Evolutionary conservation across 1,284 basidiomycete species (phyloP), one percentile per base, ranked within the genome.

Genomic region (Tilletia setariae): DNA sequence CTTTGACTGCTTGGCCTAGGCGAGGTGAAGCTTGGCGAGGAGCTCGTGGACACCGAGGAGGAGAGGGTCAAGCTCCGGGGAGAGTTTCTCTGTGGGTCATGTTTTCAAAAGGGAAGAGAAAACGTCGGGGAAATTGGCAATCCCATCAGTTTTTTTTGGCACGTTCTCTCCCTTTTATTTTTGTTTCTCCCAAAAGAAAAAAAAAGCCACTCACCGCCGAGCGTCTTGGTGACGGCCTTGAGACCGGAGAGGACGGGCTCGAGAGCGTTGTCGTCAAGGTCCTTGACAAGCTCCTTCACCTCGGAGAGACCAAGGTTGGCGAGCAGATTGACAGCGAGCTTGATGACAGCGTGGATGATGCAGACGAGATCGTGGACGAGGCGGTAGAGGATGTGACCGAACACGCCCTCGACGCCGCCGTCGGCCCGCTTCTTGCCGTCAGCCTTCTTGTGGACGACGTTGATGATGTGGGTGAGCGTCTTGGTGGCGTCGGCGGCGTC

Each of bases 321-420:
- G 8, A 59, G 53, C 53, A 59, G 25, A 30, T 59, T 30, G 9
- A 59, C 53, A 30, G 53, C 25, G 23, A 59, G 53, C 53, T 59
- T 28, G 53, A 59, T 59, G 8, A 59, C 53, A 19, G 53, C 53
- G 53, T 59, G 53, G 53, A 59, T 21, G 2, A 59, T 15, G 32
- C 53, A 59, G 53, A 59, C 53, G 16, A 59, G 28, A 30, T 59
- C 53, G 53, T 59, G 53, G 23, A 59, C 53, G 23, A 28, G n/a
- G 1, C 53, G 53, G 23, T 25, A 21, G 23, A 59, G 53, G 23
- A 59, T 4, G 16, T 6, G 9, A 19, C 53, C 53, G 53, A 59
- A 59, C 23, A 59, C 16, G 25, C 53, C 53, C 23, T 59, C n/a
- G 11, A 9, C 43, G 9, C 19, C 43, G 43, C 19, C 43, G 25